Base-by-base conservation (phyloP, 2,329 filamentous ascomycete species). In the Monosporascus sp. region DNA sequence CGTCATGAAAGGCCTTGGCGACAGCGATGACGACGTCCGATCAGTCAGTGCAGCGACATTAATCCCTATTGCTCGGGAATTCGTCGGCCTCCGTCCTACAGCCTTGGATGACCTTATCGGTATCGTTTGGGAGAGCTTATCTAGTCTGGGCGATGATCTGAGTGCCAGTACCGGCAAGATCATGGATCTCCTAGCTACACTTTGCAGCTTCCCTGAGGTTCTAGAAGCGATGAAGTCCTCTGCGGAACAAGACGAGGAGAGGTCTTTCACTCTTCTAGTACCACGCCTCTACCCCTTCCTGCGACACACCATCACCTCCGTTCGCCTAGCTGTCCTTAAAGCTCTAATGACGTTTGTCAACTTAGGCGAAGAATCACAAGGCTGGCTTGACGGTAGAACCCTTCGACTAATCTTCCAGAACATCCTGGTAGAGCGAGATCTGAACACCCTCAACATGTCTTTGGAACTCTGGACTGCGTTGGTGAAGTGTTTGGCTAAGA, bases 151-250 rank as follows among this genome's bases (percentile, higher is more conserved):
- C 59, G 94, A 99, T 67, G 94, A 99, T 66, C 79, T 99, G 18
- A 97, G 92, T 68, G 94, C 94, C 4, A 97, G 94, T 68, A 99
- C 95, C 9, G 94, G 94, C 47, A 95, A 91, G 52, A 96, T 99
- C 51, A 99, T 99, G 95, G 95, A 99, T 69, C 81, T 99, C 41
- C 79, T 99, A 18, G 94, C 95, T 15, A 97, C 94, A 55, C 83
- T 99, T 2, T 99, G 94, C 74, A 88, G 91, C 58, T 99, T 97
- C 74, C 89, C 89, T 0, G 84, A 96, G 72, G 93, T 97, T 7
- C 75, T 99, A 35, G 85, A 93, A 55, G 89, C 93, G 15, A 99
- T 99, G 94, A 96, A 96, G 72, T 75, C 78, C 31, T 96, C 95
- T 52, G 93, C 93, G 7, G 83, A 84, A 7, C 80, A 88, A 63